phyloP scores from a whole-genome alignment of 208 protist species.

The Trypanosoma conorhini region DNA sequence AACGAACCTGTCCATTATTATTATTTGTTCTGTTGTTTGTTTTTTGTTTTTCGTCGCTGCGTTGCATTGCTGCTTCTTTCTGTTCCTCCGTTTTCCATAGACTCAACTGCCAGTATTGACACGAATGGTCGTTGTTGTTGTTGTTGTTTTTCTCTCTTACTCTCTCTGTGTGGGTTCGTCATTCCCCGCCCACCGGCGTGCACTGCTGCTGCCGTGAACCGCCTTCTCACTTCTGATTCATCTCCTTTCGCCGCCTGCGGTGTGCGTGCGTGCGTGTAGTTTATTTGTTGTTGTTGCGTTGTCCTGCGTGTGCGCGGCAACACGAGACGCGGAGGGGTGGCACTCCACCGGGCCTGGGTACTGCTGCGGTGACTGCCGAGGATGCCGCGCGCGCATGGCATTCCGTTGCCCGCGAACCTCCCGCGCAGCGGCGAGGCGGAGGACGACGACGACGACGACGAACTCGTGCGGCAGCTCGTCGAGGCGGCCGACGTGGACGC shows the following conservation, averaged over 20 bases:
- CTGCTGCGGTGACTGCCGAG: not conserved
- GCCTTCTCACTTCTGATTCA: not conserved
- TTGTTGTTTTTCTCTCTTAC: not conserved
- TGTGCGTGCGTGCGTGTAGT: no score
- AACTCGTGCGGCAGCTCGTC: slow-evolving; percentile 74
- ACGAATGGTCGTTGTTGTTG: not conserved
- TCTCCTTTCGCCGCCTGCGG: not conserved
- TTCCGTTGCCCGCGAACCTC: not conserved
- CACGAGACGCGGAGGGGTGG: not conserved
- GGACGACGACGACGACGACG: slow-evolving; percentile 41
- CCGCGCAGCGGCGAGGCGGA: not conserved
- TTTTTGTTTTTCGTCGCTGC: slow-evolving; percentile 12
- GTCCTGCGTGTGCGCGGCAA: not conserved
- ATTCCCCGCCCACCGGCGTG: not conserved
- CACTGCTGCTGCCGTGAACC: not conserved
- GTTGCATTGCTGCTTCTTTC: not conserved
- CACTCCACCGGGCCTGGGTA: not conserved
- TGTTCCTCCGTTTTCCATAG: slow-evolving; percentile 8
- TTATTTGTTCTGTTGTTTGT: slow-evolving; percentile 7
- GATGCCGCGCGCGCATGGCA: not conserved
- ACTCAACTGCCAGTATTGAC: not conserved
- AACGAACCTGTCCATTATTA: not conserved
- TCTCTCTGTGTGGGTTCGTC: not conserved
- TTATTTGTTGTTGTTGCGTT: not conserved
- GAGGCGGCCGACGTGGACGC: slow-evolving; percentile 65